phyloP scores from a whole-genome alignment of 2,329 filamentous ascomycete genomes.

The Colletotrichum tofieldiae region DNA sequence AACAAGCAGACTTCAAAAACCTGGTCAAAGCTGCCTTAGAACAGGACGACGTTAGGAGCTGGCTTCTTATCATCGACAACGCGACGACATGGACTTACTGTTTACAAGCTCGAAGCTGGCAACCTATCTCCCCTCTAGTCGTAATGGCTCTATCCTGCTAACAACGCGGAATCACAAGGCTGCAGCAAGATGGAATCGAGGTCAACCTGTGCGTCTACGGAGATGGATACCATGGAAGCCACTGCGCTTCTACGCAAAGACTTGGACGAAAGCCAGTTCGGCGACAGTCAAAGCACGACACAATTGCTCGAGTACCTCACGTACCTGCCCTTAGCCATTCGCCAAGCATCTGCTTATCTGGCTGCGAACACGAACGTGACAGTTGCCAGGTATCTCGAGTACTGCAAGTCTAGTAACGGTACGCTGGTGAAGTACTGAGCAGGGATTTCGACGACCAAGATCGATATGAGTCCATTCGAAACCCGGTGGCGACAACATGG shows the following conservation, averaged over 20 bases:
- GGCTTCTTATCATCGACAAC: constrained; percentile 63
- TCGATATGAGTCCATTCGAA: constrained; percentile 47
- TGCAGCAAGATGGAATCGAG: constrained; percentile 30
- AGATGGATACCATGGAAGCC: constrained; percentile 47
- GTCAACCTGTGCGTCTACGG: constrained; percentile 44
- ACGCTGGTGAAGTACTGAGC: constrained; percentile 48
- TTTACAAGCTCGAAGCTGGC: constrained; percentile 44
- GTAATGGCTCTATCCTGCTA: constrained; percentile 43
- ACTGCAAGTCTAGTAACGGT: constrained; percentile 46
- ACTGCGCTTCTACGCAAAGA: constrained; percentile 44
- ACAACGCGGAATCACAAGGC: constrained; percentile 45
- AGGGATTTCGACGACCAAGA: constrained; percentile 50
- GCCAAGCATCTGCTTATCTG: constrained; percentile 55
- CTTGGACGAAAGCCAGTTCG: constrained; percentile 44
- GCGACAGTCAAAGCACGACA: constrained; percentile 42
- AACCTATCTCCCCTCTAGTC: constrained; percentile 49
- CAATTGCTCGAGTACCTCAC: constrained; percentile 50
- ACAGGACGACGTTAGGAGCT: constrained; percentile 49
- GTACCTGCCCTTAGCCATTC: constrained; percentile 54
- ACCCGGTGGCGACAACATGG: constrained; percentile 53
- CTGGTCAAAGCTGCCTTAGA: constrained; percentile 52
- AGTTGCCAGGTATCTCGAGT: constrained; percentile 47
- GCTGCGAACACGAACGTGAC: constrained; percentile 46
- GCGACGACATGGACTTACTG: constrained; percentile 56
- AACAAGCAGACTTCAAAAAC: constrained; percentile 53